Evolutionary conservation across 352 stramenopile species (phyloP), one percentile per base, ranked within the genome.

Genomic region (Elongisporangium undulatum): DNA sequence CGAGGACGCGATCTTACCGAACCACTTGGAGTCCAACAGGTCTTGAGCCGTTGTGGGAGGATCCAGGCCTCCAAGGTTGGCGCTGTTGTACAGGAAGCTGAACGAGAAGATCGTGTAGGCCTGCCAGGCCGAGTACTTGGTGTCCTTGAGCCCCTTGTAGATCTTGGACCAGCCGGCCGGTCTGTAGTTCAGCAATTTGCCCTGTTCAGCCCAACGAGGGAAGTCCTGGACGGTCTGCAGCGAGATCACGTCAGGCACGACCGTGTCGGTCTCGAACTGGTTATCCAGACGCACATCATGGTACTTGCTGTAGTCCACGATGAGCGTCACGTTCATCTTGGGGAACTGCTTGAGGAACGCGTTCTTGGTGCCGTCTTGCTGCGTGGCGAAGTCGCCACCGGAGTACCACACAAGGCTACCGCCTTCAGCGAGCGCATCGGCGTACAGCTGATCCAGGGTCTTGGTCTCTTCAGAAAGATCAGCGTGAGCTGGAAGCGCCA

Each of bases 201-300:
- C 71, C 50, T 79, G 60, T 21, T 71, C 61, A 9, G 59, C 57
- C 73, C 69, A 86, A 17, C 76, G 71, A 58, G 71, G 65, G 65
- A 72, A 86, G 68, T 86, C 64, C 59, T 86, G 71, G 24, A 86
- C 65, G 45, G 76, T 86, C 64, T 82, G 76, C 21, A 86, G 60
- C 48, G 71, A 67, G 16, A 74, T 58, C 39, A 81, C 62, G 58
- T 81, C 73, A 0, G 69, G 67, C 34, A 82, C 75, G 38, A 84
- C 62, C 48, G 55, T 61, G 59, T 77, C 59, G 45, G 63, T 77
- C 60, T 82, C 76, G 50, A 86, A 63, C 45, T 82, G 66, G 58
- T 90, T 82, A 69, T 92, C 74, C 22, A 84, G 73, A 21, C 79
- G 82, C 39, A 77, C 82, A 53, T 83, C 55, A 57, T 85, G 69